A percentile compares a stretch with the other conserved stretches of the same genome.
phyloP scores from a whole-genome alignment of 1,284 basidiomycete species.

The Trichosporon faecale region DNA sequence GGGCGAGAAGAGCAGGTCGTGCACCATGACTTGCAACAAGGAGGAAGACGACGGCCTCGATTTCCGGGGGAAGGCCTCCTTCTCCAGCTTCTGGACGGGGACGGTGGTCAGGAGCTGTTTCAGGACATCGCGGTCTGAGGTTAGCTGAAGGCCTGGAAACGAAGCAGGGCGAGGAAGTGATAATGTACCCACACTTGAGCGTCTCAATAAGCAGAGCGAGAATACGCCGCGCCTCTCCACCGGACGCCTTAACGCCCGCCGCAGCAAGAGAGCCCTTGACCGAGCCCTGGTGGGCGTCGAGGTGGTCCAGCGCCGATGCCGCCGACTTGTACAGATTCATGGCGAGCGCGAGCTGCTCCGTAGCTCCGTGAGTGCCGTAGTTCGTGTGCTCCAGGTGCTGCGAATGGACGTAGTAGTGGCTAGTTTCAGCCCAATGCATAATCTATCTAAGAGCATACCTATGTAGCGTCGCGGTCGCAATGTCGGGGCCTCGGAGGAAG shows the following conservation, averaged over 20 bases:
- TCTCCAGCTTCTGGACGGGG: conserved; percentile 68
- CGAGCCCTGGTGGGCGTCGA: conserved; percentile 80
- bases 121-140: conserved; percentile 55
- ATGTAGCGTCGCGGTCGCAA: neutral
- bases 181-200: conserved; percentile 67
- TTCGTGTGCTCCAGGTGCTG: neutral
- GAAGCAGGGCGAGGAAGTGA: neutral
- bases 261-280: conserved; percentile 55
- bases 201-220: conserved; percentile 74
- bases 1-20: conserved; percentile 74
- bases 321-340: conserved; percentile 96
- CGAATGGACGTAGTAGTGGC: conserved; percentile 1
- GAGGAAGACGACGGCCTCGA: conserved; percentile 57
- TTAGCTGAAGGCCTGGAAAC: conserved; percentile 5
- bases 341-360: no score
- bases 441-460: conserved; percentile 7
- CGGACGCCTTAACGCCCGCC: conserved; percentile 49
- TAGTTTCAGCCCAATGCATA: conserved; percentile 13
- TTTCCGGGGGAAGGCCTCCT: conserved; percentile 59
- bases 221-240: conserved; percentile 67
- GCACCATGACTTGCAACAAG: conserved; percentile 75
- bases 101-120: conserved; percentile 64
- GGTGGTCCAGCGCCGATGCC: conserved; percentile 71
- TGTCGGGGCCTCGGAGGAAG: neutral
- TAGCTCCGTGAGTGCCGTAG: conserved; percentile 25